Evolutionary conservation across 176 grass and related monocot species (phyloP).

Genomic region (Triticum urartu): DNA sequence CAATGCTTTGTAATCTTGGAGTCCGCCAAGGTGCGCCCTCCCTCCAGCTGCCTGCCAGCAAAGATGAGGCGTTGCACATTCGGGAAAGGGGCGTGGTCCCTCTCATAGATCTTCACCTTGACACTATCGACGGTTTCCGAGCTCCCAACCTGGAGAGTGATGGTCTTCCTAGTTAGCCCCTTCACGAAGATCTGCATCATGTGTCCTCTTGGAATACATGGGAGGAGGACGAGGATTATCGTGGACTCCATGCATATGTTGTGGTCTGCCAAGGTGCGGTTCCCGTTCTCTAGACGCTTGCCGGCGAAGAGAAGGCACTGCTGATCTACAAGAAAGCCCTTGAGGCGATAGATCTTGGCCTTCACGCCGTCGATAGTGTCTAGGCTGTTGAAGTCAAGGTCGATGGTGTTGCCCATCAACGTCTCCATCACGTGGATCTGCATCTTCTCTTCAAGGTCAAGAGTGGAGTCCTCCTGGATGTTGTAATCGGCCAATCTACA

Average conservation of each 20-base stretch:
- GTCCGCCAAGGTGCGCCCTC: no score
- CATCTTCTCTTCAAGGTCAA: background rate
- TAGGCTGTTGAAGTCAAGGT: background rate
- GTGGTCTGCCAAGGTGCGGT: background rate
- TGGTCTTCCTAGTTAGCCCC: background rate
- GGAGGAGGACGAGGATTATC: background rate
- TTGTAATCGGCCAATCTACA: background rate
- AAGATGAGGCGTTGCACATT: no score
- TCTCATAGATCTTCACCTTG: no score
- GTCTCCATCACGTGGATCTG: background rate
- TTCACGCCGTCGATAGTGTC: background rate
- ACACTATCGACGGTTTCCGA: no score
- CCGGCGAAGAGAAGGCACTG: no score
- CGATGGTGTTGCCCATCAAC: background rate
- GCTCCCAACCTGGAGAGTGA: background rate
- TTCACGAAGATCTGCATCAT: background rate
- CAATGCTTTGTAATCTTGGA: no score
- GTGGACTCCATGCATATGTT: background rate
- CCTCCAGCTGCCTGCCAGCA: no score
- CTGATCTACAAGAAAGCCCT: background rate
- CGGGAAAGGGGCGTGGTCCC: no score
- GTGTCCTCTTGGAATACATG: background rate
- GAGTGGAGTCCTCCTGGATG: background rate
- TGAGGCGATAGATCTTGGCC: background rate
- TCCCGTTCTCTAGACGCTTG: background rate